Evolutionary conservation across 1,284 basidiomycete species (phyloP), one percentile per base, ranked within the genome.

Genomic region (Cryptococcus wingfieldii): DNA sequence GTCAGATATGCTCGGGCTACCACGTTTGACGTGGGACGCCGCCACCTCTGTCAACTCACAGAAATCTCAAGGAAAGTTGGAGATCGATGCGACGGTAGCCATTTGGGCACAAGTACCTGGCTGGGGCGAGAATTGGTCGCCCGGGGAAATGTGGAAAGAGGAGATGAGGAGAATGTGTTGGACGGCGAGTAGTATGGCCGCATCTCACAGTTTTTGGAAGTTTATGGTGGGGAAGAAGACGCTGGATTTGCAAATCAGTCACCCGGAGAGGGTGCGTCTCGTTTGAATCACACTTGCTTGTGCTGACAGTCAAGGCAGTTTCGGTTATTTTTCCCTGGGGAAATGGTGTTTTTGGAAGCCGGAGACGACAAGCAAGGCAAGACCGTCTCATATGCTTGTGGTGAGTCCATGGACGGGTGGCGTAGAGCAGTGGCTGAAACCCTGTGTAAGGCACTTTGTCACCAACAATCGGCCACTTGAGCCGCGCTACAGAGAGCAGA

Each of bases 111-210:
- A 53, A 2, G 38, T 41, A 38, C 59, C 63, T n/a, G 50, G 54
- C 38, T 66, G 62, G 59, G 56, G 55, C 2, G 43, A 45, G 9
- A 43, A 55, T 12, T 63, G 59, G 64, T 43, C 50, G 6, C 46
- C 38, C 16, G 59, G 45, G 12, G 58, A 62, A 38, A 61, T 66
- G 4, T 48, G 56, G 14, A 58, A 59, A 47, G 67, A 69, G 38
- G 69, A 71, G 50, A 54, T 65, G 34, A 48, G 64, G 28, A 60
- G 64, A 18, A 66, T 68, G 59, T 61, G 58, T 43, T 71, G 68
- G 66, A 59, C 61, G 1, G 62, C 65, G 7, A 63, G 52, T 4
- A 56, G 60, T 34, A 48, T 70, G 18, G 58, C 63, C n/a, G 65
- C 65, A 3, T 60, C 53, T 39, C 56, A 54, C 12, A 59, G 55